These are phyloP conservation scores for Fusarium aywerte DNA, from an alignment of 2,329 filamentous ascomycete genomes.

Conservation along the genomic window DNA sequence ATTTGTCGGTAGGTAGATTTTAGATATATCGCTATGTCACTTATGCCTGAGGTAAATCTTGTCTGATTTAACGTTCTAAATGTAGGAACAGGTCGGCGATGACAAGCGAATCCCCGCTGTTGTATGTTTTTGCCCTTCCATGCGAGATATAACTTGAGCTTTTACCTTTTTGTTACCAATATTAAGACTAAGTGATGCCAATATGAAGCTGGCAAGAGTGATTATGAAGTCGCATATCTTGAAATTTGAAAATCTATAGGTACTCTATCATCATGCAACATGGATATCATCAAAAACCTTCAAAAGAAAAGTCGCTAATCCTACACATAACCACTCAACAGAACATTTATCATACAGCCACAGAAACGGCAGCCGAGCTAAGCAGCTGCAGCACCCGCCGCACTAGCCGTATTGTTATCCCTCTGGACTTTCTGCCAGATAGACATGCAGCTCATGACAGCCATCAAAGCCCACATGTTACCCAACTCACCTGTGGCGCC, in stretches of 20 bases:
- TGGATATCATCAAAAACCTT: conserved; percentile 5
- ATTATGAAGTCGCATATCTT: neutral
- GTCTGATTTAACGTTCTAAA: no score
- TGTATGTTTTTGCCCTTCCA: no score
- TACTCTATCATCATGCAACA: neutral
- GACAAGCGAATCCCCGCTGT: no score
- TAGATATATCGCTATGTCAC: no score
- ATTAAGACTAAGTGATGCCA: neutral
- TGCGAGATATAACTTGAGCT: no score
- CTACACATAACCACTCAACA: neutral
- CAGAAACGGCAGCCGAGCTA: neutral
- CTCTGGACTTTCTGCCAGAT: conserved; percentile 36
- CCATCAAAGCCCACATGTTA: conserved; percentile 41
- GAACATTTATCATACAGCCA: neutral
- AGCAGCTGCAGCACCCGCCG: conserved; percentile 1
- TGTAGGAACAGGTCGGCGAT: no score
- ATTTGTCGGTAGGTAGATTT: no score
- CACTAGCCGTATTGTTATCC: conserved; percentile 15
- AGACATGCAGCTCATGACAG: conserved; percentile 43
- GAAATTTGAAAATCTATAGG: neutral
- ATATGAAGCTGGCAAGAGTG: neutral
- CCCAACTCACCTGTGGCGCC: conserved; percentile 45
- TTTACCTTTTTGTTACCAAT: no score
- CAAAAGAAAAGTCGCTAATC: conserved; percentile 4
- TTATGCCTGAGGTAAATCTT: no score